Percentiles rank a stretch among this genome's conserved stretches.
These are phyloP conservation scores for Athelia psychrophila DNA, from an alignment of 1,284 basidiomycete species.

Conservation along the genomic window DNA sequence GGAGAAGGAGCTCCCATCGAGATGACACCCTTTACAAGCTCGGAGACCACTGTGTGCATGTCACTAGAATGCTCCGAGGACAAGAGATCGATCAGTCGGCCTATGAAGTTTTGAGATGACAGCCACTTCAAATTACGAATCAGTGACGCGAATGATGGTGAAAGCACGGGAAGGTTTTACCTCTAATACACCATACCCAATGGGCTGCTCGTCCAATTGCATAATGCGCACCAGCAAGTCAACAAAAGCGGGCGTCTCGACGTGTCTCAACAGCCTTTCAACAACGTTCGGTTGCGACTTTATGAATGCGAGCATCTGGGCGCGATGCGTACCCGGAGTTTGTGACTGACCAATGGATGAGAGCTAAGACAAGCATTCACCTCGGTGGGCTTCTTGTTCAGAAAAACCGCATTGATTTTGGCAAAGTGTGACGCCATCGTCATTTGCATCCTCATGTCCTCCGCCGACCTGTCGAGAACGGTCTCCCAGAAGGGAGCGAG, in stretches of 20 bases:
- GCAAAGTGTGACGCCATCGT: constrained; percentile 81
- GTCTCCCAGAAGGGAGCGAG: constrained; percentile 92
- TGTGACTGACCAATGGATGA: constrained; percentile 21
- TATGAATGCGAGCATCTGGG: constrained; percentile 91
- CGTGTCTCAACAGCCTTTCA: constrained; percentile 80
- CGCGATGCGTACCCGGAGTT: constrained; percentile 21
- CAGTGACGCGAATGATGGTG: constrained; percentile 12
- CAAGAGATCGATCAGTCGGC: constrained; percentile 78
- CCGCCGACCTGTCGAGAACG: constrained; percentile 75
- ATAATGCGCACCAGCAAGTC: constrained; percentile 93
- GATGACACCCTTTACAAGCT: constrained; percentile 94
- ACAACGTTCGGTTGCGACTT: constrained; percentile 82
- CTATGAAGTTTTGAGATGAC: constrained; percentile 82
- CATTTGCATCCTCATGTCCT: constrained; percentile 77
- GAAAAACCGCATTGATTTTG: constrained; percentile 85
- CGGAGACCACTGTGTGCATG: constrained; percentile 86
- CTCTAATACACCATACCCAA: constrained; percentile 81
- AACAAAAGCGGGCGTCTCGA: constrained; percentile 89
- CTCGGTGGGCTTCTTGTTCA: constrained; percentile 88
- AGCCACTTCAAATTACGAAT: constrained; percentile 63
- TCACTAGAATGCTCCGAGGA: constrained; percentile 78
- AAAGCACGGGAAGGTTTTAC: constrained; percentile 46
- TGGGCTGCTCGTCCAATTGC: constrained; percentile 87
- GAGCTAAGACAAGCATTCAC: constrained; percentile 44
- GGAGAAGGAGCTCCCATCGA: constrained; percentile 92